Base-by-base conservation (phyloP, 352 stramenopile genomes). In the Phytophthora syringae region DNA sequence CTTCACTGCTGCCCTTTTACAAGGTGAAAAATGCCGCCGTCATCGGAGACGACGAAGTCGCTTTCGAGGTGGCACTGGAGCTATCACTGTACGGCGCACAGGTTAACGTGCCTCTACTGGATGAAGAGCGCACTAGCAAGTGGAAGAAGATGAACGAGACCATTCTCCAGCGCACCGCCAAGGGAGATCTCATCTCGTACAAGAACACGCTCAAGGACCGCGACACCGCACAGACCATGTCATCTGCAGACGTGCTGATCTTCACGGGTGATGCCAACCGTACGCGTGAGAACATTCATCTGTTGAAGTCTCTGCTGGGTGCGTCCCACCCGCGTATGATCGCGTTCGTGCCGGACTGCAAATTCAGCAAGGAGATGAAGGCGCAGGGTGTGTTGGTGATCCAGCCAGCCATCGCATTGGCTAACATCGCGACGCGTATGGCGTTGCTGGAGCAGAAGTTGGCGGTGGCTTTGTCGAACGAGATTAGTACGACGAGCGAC, bases 391-490 rank as follows among this genome's bases (percentile, higher is more conserved):
- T 32, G 27, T 51, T 90, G 22, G 80, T 80, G 30, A 83, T 90
- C 24, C 79, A 89, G 59, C 79, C 82, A 39, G 86, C 79, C 0
- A 88, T 90, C 34, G 80, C 82, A 18, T 47, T 90, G 34, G 79
- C 82, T 21, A 88, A 89, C 59, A 84, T 89, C 43, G 78, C 73
- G 10, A 89, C 79, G 11, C 77, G 80, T n/a, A 86, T 87, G 77
- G 76, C 79, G 7, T 63, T 89, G 39, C 59, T 89, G n/a, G 78
- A 88, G 16, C 53, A 74, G 36, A 70, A 77, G 20, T 64, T 79
- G 20, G 76, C 76, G 1, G 22, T 69, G 3, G 60, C 74, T 13
- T 45, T 82, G 20, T 82, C 74, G 16, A 76, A 79, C 22, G 74
- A 82, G 64, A 77, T 82, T 63, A 82, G 74, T 52, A 77, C 72